phyloP scores from a whole-genome alignment of 2,329 filamentous ascomycete species.

The Purpureocillium lavendulum region DNA sequence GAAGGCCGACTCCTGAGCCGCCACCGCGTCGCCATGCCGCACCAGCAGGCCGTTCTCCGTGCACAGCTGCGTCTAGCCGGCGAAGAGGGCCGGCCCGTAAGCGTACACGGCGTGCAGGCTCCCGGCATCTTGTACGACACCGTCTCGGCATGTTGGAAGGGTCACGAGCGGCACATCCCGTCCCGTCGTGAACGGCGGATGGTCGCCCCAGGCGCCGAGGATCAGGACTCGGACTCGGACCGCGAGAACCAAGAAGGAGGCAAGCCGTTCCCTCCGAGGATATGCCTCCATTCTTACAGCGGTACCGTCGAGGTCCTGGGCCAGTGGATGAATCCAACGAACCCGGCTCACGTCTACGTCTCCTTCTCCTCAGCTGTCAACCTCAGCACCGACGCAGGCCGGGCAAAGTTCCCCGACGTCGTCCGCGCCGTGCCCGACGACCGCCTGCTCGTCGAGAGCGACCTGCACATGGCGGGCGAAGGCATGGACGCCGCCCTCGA shows the following conservation, averaged over 20 bases:
- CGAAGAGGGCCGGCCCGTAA: conserved; percentile 55
- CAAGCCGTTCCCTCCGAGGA: conserved; percentile 71
- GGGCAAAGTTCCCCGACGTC: conserved; percentile 49
- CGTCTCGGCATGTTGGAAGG: conserved; percentile 59
- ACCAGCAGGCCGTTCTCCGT: conserved; percentile 58
- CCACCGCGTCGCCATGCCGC: conserved; percentile 57
- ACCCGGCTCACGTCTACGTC: conserved; percentile 74
- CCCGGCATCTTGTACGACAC: conserved; percentile 63
- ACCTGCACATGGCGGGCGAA: conserved; percentile 74
- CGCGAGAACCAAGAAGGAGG: conserved; percentile 17
- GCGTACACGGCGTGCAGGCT: conserved; percentile 67
- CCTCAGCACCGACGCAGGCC: conserved; percentile 43
- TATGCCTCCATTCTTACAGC: conserved; percentile 92
- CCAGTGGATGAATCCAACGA: conserved; percentile 65
- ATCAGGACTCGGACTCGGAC: conserved; percentile 25
- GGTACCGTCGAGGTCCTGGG: conserved; percentile 66
- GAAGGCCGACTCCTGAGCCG: conserved; percentile 61
- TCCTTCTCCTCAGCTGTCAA: conserved; percentile 86
- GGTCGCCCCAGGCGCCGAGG: conserved; percentile 38
- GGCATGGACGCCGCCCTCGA: conserved; percentile 73
- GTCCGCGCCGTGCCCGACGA: conserved; percentile 69
- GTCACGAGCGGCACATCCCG: conserved; percentile 53
- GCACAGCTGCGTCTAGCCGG: conserved; percentile 66
- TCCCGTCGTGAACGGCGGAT: conserved; percentile 50
- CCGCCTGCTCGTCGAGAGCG: conserved; percentile 78